phyloP scores from a whole-genome alignment of 805 yeast genomes.

The Hanseniaspora pseudoguilliermondii region DNA sequence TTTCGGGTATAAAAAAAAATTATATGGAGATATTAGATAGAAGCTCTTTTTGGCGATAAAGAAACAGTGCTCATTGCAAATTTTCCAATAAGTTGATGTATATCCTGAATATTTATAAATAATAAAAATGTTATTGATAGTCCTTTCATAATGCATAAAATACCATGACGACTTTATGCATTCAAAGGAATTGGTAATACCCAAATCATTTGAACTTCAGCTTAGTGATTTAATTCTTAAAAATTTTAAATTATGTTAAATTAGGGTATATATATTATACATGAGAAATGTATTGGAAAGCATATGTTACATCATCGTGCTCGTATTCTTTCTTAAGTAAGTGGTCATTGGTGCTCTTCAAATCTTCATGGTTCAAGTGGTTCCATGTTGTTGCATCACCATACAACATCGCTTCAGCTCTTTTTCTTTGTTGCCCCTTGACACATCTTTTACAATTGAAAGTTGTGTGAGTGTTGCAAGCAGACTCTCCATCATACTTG shows the following conservation, averaged over 20 bases:
- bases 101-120: too few relatives aligned
- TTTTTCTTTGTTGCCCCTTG: slow-evolving; percentile 45
- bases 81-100: too few relatives aligned
- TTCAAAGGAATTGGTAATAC: too few relatives aligned
- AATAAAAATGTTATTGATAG: too few relatives aligned
- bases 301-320: slow-evolving; percentile 62
- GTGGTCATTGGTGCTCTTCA: slow-evolving; percentile 60
- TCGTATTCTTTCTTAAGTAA: slow-evolving; percentile 62
- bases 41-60: too few relatives aligned
- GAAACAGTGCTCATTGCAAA: too few relatives aligned
- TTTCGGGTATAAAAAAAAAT: background rate
- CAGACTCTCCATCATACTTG: slow-evolving; percentile 49
- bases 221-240: too few relatives aligned
- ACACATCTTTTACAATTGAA: slow-evolving; percentile 76
- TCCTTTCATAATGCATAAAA: too few relatives aligned
- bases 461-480: slow-evolving; percentile 86
- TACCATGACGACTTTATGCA: too few relatives aligned
- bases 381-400: slow-evolving; percentile 99
- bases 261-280: slow-evolving; percentile 13
- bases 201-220: too few relatives aligned
- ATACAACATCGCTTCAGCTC: slow-evolving; percentile 78
- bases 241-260: too few relatives aligned
- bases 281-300: slow-evolving; percentile 89
- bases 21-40: too few relatives aligned
- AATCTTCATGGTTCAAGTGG: slow-evolving; percentile 55